Base-by-base conservation (phyloP, 805 yeast genomes). In the Nadsonia fulvescens region DNA sequence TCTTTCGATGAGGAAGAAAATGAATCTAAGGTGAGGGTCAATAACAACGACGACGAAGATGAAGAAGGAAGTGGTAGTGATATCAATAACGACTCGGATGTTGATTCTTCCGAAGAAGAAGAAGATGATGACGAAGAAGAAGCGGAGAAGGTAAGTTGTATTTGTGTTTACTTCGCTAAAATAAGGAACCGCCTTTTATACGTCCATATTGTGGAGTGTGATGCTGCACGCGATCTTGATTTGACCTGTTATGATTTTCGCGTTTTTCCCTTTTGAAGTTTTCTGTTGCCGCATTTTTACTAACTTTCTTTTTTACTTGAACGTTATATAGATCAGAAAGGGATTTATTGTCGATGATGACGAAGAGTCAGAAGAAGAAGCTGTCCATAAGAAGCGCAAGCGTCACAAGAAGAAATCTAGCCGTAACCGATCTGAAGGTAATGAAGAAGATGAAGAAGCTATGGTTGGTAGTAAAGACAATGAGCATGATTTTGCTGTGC, bases 281-380 rank as follows among this genome's bases (percentile, higher is more conserved):
- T 16, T 17, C 6, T 12, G 8, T 6, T 7, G 15, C 25, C 8
- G 19, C 8, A 12, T 10, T 17, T n/a, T 9, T 8, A 14, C 18
- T 8, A 16, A 10, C 20, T n/a, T n/a, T n/a, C n/a, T n/a, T n/a
- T n/a, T n/a, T n/a, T n/a, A n/a, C n/a, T n/a, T n/a, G n/a, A n/a
- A n/a, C n/a, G n/a, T 18, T 15, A 25, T 23, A 13, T 31, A 44
- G 46, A 74, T 83, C 21, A 67, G 86, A 24, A 93, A 82, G 34
- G 95, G 94, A 0, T 82, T 86, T 49, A 83, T 86, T 42, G 95
- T 79, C 6, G 94, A 82, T 40, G 93, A 79, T 39, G 93, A 76
- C 32, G 91, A 71, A 12, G 77, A 65, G n/a, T 71, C 61, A 13
- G 71, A 60, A 8, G 70, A 54, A n/a, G 54, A 44, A 4, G 54